Percentiles rank a stretch among this genome's conserved stretches.
Evolutionary conservation across 208 protist species (phyloP).

Genomic region (Eutreptiella sp.): DNA sequence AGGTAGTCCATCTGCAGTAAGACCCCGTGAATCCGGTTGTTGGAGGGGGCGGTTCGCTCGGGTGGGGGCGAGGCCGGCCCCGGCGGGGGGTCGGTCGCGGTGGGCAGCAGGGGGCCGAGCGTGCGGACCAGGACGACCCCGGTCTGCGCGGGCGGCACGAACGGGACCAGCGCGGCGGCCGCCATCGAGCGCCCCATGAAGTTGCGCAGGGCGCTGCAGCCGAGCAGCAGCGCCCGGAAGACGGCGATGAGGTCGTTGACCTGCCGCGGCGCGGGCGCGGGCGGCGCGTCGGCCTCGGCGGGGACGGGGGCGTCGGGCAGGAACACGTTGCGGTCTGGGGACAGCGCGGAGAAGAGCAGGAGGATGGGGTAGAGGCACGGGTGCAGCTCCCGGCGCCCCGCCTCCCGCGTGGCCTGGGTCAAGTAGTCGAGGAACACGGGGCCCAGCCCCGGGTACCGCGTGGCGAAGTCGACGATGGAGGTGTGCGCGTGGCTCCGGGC

Average conservation of each 20-base stretch:
- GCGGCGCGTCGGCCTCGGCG: neutral
- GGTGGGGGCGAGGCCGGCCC: too few species aligned
- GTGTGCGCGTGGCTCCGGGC: constrained; percentile 58
- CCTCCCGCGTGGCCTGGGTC: neutral
- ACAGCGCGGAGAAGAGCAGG: constrained; percentile 78
- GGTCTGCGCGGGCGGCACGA: constrained; percentile 37
- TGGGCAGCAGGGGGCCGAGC: neutral
- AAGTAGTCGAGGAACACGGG: constrained; percentile 36
- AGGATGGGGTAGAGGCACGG: constrained; percentile 63
- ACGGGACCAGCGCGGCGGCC: constrained; percentile 56
- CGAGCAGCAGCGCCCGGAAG: constrained; percentile 49
- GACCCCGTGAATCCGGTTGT: too few species aligned
- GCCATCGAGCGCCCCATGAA: constrained; percentile 69
- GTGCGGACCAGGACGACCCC: neutral
- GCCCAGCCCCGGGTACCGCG: constrained; percentile 60
- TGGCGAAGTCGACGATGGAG: constrained; percentile 60
- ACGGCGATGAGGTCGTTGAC: constrained; percentile 47
- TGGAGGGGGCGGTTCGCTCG: too few species aligned
- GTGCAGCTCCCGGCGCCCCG: constrained; percentile 9
- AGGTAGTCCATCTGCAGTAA: too few species aligned
- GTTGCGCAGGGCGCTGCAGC: constrained; percentile 48
- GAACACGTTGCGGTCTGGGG: constrained; percentile 50
- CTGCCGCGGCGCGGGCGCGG: neutral
- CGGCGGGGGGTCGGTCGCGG: too few species aligned
- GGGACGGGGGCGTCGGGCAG: neutral